Base-by-base conservation (phyloP, 169 alveolate species). In the Cryptosporidium meleagridis region DNA sequence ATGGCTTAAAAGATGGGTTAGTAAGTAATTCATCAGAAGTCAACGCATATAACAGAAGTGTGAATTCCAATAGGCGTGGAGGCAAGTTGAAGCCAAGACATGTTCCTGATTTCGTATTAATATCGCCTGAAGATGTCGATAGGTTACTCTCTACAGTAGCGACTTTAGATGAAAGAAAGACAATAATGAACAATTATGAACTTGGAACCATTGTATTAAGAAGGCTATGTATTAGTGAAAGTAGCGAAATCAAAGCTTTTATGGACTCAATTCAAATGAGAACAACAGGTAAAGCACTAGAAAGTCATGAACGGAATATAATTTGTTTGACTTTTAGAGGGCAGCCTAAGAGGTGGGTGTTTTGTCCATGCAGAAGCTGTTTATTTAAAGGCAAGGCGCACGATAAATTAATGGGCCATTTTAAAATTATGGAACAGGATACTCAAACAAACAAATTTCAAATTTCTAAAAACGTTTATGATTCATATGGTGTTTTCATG, bases 201-300 rank as follows among this genome's bases (percentile, higher is more conserved):
- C 75, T 80, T 16, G 89, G 89, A 18, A 80, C 89, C 12, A 58
- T 80, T 59, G 89, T 80, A 9, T 39, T 80, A 29, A 59, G 89
- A 21, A 80, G 89, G 67, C 14, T 80, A 9, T 80, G 89, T 21
- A 80, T 80, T 4, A 80, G 89, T 26, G 89, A 80, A 44, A 80
- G 89, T 10, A 80, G 89, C 26, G 89, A 80, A 65, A 80, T 80
- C n/a, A 80, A 80, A 16, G 89, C 89, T n/a, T 80, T 80, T 59
- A 80, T 80, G 89, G 89, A 80, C 39, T 80, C 89, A 23, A 80
- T 80, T 44, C 89, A 80, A 51, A 80, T 80, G 89, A 80, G 89
- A 80, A 80, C 89, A 12, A 80, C 89, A 5, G 89, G 89, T 6
- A 80, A 80, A n/a, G 89, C 89, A 23, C 23, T 80, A 26, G 89